Conservation (phyloP, 768 basidiomycete genomes). For the Phanerochaete carnosa region DNA sequence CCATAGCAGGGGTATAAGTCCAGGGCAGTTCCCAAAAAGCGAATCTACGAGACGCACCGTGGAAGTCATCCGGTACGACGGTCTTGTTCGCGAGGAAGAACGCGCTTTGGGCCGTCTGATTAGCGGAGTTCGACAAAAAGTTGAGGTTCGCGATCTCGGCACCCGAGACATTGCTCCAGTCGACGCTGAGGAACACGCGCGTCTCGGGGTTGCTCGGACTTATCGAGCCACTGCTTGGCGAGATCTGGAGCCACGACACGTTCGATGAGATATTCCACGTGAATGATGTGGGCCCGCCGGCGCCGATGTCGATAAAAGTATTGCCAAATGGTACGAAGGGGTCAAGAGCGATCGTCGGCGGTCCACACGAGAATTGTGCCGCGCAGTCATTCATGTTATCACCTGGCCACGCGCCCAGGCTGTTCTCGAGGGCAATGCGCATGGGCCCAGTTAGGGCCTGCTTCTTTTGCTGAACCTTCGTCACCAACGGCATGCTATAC, state of each 20-base stretch:
- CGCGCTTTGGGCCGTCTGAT: slow-evolving; percentile 31
- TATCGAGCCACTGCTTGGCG: slow-evolving; percentile 45
- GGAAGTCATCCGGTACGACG: slow-evolving; percentile 40
- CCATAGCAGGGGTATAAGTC: neutral
- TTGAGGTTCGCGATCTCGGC: slow-evolving; percentile 39
- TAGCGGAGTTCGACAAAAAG: slow-evolving; percentile 43
- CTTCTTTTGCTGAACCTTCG: slow-evolving; percentile 51
- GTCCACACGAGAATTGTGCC: slow-evolving; percentile 42
- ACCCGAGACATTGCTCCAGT: slow-evolving; percentile 49
- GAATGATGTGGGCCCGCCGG: slow-evolving; percentile 57
- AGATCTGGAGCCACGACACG: slow-evolving; percentile 51
- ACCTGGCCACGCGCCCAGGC: slow-evolving; percentile 64
- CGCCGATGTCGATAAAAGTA: slow-evolving; percentile 58
- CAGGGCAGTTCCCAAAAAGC: neutral
- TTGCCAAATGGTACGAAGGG: slow-evolving; percentile 51
- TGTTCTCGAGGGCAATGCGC: slow-evolving; percentile 61
- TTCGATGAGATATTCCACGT: slow-evolving; percentile 49
- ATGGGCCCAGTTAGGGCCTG: slow-evolving; percentile 59
- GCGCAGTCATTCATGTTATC: slow-evolving; percentile 62
- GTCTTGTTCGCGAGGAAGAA: slow-evolving; percentile 31
- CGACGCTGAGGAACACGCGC: slow-evolving; percentile 52
- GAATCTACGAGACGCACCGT: slow-evolving; percentile 33
- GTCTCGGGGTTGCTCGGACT: slow-evolving; percentile 44
- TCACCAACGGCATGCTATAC: slow-evolving; percentile 48
- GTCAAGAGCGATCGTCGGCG: slow-evolving; percentile 50